phyloP scores from a whole-genome alignment of 139 green algal species.

The Diplosphaera chodatii region DNA sequence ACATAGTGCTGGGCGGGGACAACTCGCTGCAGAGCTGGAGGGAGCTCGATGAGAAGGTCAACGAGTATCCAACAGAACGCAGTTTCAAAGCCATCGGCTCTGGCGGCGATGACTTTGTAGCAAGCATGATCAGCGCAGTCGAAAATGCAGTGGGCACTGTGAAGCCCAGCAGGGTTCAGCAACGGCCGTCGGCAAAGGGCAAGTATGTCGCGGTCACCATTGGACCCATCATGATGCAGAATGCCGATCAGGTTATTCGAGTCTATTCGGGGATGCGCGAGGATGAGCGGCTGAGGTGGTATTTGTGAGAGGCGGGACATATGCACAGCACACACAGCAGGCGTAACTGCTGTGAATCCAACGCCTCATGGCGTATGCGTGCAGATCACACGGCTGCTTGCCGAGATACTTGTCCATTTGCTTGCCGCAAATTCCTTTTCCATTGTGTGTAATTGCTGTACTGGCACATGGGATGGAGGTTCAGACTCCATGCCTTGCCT shows the following conservation, averaged over 20 bases:
- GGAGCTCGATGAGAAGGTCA: constrained; percentile 38
- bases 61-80: constrained; percentile 34
- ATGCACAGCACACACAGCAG: too few species aligned
- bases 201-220: constrained; percentile 44
- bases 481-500: too few species aligned
- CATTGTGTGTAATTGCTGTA: too few species aligned
- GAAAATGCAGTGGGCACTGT: constrained; percentile 31
- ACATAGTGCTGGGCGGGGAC: constrained; percentile 36
- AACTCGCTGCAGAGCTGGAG: constrained; percentile 28
- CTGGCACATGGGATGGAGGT: too few species aligned
- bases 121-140: constrained; percentile 22
- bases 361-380: too few species aligned
- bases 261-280: constrained; percentile 18
- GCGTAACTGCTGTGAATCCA: too few species aligned
- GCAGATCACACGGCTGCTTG: too few species aligned
- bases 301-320: too few species aligned
- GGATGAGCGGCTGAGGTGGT: constrained; percentile 17
- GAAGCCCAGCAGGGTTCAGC: constrained; percentile 20
- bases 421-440: too few species aligned
- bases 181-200: constrained; percentile 9
- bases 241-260: constrained; percentile 18
- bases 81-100: constrained; percentile 44
- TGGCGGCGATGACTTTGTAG: constrained; percentile 34
- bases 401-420: too few species aligned
- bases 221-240: constrained; percentile 26